Percentiles rank a stretch among this genome's conserved stretches.
These are phyloP conservation scores for Biscogniauxia mediterranea DNA, from an alignment of 2,329 filamentous ascomycete genomes.

Conservation along the genomic window DNA sequence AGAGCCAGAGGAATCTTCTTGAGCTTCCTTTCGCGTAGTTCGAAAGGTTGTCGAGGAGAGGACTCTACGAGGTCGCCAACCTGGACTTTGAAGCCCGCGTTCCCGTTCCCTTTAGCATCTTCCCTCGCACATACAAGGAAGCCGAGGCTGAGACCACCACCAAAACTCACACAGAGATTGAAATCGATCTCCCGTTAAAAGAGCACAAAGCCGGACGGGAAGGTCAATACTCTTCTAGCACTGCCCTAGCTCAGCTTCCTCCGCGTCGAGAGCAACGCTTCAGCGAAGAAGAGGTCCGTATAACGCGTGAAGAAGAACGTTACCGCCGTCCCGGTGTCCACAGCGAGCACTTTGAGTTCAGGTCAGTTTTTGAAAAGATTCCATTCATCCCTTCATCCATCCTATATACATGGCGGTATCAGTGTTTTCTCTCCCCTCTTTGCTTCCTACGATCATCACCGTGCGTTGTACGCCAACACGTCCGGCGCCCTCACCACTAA, in stretches of 20 bases:
- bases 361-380: slow-evolving; percentile 39
- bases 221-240: slow-evolving; percentile 83
- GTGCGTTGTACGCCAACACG: background rate
- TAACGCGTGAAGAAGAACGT: slow-evolving; percentile 75
- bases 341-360: slow-evolving; percentile 53
- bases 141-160: slow-evolving; percentile 53
- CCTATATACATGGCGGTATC: too few species aligned
- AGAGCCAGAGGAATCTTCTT: slow-evolving; percentile 65
- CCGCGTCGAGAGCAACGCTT: slow-evolving; percentile 62
- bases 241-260: slow-evolving; percentile 60
- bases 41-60: slow-evolving; percentile 46
- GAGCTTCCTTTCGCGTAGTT: slow-evolving; percentile 59
- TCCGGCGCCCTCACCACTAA: background rate
- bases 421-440: background rate
- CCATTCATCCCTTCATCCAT: too few species aligned
- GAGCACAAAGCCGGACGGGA: slow-evolving; percentile 90
- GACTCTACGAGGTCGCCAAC: slow-evolving; percentile 75
- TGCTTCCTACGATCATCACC: background rate
- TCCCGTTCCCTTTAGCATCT: slow-evolving; percentile 99
- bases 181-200: slow-evolving; percentile 67
- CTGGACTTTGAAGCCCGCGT: slow-evolving; percentile 99
- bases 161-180: slow-evolving; percentile 82
- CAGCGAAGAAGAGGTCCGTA: slow-evolving; percentile 81
- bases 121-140: slow-evolving; percentile 93
- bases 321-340: slow-evolving; percentile 69